Evolutionary conservation across 768 basidiomycete species (phyloP), one percentile per base, ranked within the genome.

Genomic region (Multifurca ochricompacta): DNA sequence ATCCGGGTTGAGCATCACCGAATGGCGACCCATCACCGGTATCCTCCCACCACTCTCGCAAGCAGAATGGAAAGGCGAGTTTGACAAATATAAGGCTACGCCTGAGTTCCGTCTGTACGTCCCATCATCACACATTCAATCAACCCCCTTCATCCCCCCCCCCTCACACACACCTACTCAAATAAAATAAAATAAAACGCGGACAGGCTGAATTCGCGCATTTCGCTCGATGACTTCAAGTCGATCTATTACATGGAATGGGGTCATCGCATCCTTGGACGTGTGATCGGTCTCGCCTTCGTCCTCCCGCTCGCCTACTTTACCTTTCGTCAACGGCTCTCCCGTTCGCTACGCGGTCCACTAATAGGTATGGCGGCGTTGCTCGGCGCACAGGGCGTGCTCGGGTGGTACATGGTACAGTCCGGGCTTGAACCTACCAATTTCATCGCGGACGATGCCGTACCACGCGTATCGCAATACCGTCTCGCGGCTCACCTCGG

Each of bases 371-470:
- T 98, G 59, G 87, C 85, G 0, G 65, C 82, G 0, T 79, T 97
- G 30, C 85, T 99, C 47, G 96, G 93, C 27, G 83, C 81, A 18
- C 93, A 99, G 69, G 96, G 96, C 42, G 76, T 80, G 18, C 76
- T 99, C 18, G 96, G 96, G 25, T 99, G 96, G 96, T 97, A 98
- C 74, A 99, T 99, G 96, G 96, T 99, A 51, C 87, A 94, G 68
- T 97, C 93, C 11, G 96, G 96, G 1, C 75, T 99, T 10, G 87
- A 93, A 62, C 81, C 89, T 49, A 79, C 87, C 10, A 73, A 90
- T 49, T 76, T 97, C 71, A 77, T 83, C 6, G 84, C 78, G 7
- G 87, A 88, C 3, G 86, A 85, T 14, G 84, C 88, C 10, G 87
- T 95, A 6, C 94, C 96, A 2, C 85, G 96, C 6, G 96, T 99